These are phyloP conservation scores for Chimonanthus salicifolius DNA, from an alignment of 164 flowering plant species.

Conservation along the genomic window DNA sequence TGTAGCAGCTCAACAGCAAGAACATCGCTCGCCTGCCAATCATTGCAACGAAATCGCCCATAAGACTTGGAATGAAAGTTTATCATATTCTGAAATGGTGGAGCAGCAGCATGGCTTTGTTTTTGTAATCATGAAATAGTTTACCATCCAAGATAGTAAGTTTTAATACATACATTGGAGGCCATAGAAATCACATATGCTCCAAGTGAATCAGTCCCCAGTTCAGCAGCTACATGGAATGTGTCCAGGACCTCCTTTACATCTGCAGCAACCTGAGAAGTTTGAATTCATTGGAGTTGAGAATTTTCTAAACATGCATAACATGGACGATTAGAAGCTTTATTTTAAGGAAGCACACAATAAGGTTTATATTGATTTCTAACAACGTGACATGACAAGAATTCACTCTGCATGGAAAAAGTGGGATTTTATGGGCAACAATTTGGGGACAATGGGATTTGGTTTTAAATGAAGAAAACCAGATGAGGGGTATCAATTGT, in stretches of 20 bases:
- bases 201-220: conserved; percentile 87
- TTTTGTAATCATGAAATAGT: conserved; percentile 55
- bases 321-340: neutral
- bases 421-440: no score
- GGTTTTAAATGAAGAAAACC: no score
- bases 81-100: conserved; percentile 64
- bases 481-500: no score
- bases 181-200: conserved; percentile 99
- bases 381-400: no score
- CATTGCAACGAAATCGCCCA: neutral
- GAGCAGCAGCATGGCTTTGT: conserved; percentile 90
- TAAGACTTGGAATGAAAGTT: neutral
- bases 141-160: neutral
- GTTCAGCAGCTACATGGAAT: conserved; percentile 90
- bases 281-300: neutral
- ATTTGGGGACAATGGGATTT: no score
- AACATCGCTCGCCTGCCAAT: conserved; percentile 88
- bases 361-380: neutral
- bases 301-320: neutral
- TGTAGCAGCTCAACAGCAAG: conserved; percentile 95
- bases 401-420: no score
- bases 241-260: conserved; percentile 95
- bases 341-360: neutral
- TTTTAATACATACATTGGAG: conserved; percentile 50
- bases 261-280: conserved; percentile 67